Evolutionary conservation across 2,329 filamentous ascomycete genomes (phyloP).

Genomic region (Sclerotinia minor): DNA sequence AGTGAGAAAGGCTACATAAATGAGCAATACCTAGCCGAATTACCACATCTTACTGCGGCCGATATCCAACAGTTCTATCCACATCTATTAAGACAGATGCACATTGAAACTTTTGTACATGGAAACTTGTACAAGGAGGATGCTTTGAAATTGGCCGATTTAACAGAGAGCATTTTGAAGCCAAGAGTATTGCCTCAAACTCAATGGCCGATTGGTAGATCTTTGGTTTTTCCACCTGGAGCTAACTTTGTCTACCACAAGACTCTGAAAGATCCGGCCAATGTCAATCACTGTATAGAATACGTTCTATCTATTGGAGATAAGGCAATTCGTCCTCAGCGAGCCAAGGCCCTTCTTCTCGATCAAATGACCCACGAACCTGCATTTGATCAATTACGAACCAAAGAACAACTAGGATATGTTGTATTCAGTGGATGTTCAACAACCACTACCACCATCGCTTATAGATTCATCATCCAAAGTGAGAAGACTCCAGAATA

Average conservation of each 20-base stretch:
- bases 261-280: slow-evolving; percentile 78
- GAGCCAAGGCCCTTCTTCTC: slow-evolving; percentile 77
- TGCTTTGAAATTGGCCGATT: slow-evolving; percentile 77
- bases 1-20: slow-evolving; percentile 75
- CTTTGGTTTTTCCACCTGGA: slow-evolving; percentile 73
- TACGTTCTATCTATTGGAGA: slow-evolving; percentile 72
- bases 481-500: slow-evolving; percentile 84
- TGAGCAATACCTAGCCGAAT: slow-evolving; percentile 75
- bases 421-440: slow-evolving; percentile 84
- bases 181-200: slow-evolving; percentile 70
- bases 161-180: slow-evolving; percentile 76
- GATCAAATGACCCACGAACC: slow-evolving; percentile 92
- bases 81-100: slow-evolving; percentile 76
- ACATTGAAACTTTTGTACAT: slow-evolving; percentile 85
- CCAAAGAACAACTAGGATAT: slow-evolving; percentile 96
- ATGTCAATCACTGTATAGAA: slow-evolving; percentile 85
- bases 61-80: slow-evolving; percentile 77
- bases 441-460: slow-evolving; percentile 72
- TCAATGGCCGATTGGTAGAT: slow-evolving; percentile 78
- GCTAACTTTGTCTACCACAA: slow-evolving; percentile 83
- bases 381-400: slow-evolving; percentile 89
- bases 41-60: slow-evolving; percentile 71
- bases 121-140: slow-evolving; percentile 96
- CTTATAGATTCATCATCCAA: slow-evolving; percentile 88
- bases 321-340: slow-evolving; percentile 64